A percentile compares a stretch with the other conserved stretches of the same genome.
Conservation (phyloP, 768 basidiomycete genomes). For the Xerocomellus chrysenteron region DNA sequence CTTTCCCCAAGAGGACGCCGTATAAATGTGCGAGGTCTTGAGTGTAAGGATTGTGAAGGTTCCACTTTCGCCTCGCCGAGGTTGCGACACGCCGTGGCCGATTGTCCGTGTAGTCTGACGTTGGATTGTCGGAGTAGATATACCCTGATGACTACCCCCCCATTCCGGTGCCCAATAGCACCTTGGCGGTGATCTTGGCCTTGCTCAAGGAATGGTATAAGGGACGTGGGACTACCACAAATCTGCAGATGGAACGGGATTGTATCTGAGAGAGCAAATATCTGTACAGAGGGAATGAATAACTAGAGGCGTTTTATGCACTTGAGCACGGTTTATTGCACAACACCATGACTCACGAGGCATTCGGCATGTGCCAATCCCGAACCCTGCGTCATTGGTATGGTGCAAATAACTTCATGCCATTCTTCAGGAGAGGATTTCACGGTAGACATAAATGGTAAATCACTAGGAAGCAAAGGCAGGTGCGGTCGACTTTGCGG, state of each 20-base stretch:
- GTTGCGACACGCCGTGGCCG: constrained; percentile 11
- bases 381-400: constrained; percentile 39
- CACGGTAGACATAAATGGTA: constrained; percentile 54
- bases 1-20: constrained; percentile 20
- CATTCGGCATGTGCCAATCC: constrained; percentile 42
- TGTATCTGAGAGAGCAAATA: constrained; percentile 52
- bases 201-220: constrained; percentile 44
- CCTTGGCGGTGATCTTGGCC: neutral
- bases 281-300: constrained; percentile 56
- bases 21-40: constrained; percentile 2
- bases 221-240: constrained; percentile 43
- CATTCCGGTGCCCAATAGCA: constrained; percentile 1
- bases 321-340: neutral
- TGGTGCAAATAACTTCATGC: constrained; percentile 47
- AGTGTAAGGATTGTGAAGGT: constrained; percentile 41
- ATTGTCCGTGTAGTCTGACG: constrained; percentile 32
- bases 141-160: constrained; percentile 41
- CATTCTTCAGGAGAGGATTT: constrained; percentile 69
- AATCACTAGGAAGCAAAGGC: constrained; percentile 45
- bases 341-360: constrained; percentile 42
- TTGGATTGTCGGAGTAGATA: constrained; percentile 52
- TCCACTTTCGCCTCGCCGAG: constrained; percentile 51
- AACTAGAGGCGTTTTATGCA: constrained; percentile 38
- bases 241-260: constrained; percentile 70
- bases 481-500: constrained; percentile 56